Percentiles rank a stretch among this genome's conserved stretches.
Evolutionary conservation across 2,329 filamentous ascomycete genomes (phyloP).

Genomic region (Macrophomina tecta): DNA sequence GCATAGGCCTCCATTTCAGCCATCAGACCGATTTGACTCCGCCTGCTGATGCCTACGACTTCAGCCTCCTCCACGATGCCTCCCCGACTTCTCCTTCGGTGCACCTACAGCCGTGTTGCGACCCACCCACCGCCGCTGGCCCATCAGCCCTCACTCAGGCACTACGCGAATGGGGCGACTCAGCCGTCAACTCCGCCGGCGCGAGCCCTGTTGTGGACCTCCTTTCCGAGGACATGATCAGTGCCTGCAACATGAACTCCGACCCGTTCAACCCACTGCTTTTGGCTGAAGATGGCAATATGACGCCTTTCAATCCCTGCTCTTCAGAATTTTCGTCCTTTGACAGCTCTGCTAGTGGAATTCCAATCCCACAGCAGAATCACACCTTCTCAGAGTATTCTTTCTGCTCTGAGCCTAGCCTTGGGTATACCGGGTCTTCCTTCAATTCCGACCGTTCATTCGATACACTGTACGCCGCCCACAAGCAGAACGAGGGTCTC

Average conservation of each 20-base stretch:
- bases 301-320: background rate
- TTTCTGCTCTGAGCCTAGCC: slow-evolving; percentile 19
- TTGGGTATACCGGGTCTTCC: slow-evolving; percentile 25
- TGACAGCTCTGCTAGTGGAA: slow-evolving; percentile 16
- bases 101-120: background rate
- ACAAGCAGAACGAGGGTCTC: slow-evolving; percentile 6
- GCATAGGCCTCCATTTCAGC: slow-evolving; percentile 8
- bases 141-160: slow-evolving; percentile 12
- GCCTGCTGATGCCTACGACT: background rate
- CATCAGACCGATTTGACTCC: slow-evolving; percentile 4
- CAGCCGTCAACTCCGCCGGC: background rate
- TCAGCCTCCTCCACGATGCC: slow-evolving; percentile 18
- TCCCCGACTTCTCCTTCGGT: slow-evolving; percentile 9
- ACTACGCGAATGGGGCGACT: slow-evolving; percentile 6
- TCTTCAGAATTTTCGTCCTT: background rate
- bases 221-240: slow-evolving; percentile 3
- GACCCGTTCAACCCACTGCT: slow-evolving; percentile 20
- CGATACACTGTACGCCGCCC: background rate
- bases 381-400: slow-evolving; percentile 18
- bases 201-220: slow-evolving; percentile 1
- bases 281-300: background rate
- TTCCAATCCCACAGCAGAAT: slow-evolving; percentile 21
- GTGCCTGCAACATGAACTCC: slow-evolving; percentile 12
- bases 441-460: slow-evolving; percentile 16
- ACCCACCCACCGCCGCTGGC: background rate